A percentile compares a stretch with the other conserved stretches of the same genome.
phyloP scores from a whole-genome alignment of 169 alveolate species.

The Eimeria nieschulzi region DNA sequence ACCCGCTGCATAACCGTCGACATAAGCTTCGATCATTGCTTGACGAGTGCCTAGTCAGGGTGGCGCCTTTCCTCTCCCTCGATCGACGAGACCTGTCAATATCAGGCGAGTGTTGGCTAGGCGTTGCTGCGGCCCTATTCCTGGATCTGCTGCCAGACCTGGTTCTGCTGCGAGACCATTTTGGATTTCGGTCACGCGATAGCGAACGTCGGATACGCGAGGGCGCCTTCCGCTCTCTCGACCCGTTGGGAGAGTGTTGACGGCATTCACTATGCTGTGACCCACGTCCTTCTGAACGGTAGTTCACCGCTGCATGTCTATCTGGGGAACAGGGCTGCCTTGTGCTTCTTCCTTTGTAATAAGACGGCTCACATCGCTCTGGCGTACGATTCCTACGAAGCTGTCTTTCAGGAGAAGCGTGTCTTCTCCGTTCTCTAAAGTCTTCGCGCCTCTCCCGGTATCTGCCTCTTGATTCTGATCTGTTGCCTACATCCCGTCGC shows the following conservation, averaged over 20 bases:
- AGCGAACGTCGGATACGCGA: neutral
- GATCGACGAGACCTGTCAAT: slow-evolving; percentile 17
- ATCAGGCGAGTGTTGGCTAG: slow-evolving; percentile 11
- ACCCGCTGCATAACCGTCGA: slow-evolving; percentile 1
- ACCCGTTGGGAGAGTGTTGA: slow-evolving; percentile 3
- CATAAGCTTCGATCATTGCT: neutral
- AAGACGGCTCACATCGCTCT: neutral
- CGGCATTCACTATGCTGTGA: slow-evolving; percentile 33
- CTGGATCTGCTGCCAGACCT: slow-evolving; percentile 54
- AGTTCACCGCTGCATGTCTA: neutral
- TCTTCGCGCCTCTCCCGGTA: slow-evolving; percentile 54
- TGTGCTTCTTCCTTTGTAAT: neutral
- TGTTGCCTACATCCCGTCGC: slow-evolving; percentile 8
- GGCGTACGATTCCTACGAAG: neutral
- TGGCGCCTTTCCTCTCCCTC: neutral
- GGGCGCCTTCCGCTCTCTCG: neutral
- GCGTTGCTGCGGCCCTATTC: neutral
- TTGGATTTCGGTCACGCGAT: slow-evolving; percentile 27
- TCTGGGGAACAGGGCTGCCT: slow-evolving; percentile 17
- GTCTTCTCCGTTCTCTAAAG: neutral
- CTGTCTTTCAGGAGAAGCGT: neutral
- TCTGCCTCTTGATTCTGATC: slow-evolving; percentile 39
- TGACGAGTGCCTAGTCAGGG: slow-evolving; percentile 7
- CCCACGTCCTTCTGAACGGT: slow-evolving; percentile 23
- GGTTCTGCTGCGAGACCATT: slow-evolving; percentile 42